These are phyloP conservation scores for Tilletia caries DNA, from an alignment of 1,284 basidiomycete species.

Conservation along the genomic window DNA sequence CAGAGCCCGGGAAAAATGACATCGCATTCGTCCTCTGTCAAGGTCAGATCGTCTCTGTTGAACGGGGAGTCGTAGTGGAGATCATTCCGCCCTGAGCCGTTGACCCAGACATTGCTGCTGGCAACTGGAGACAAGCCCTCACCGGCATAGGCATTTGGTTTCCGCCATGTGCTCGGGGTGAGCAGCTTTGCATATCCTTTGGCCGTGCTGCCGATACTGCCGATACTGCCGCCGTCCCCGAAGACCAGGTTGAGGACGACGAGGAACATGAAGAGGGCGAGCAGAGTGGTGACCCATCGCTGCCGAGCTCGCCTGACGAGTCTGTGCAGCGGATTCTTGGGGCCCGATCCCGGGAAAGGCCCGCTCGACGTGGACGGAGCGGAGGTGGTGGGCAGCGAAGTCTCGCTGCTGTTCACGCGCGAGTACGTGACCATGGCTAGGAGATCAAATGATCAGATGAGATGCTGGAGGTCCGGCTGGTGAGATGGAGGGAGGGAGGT, in stretches of 20 bases:
- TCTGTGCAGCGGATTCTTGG: not conserved
- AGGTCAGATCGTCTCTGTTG: conserved; percentile 44
- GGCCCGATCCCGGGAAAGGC: too few relatives aligned
- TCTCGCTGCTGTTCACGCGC: not conserved
- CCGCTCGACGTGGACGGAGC: not conserved
- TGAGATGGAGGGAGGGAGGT: too few relatives aligned
- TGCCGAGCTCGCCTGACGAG: not conserved
- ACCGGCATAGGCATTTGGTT: not conserved
- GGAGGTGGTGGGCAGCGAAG: not conserved
- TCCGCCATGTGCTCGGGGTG: conserved; percentile 11
- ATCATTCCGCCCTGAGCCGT: conserved; percentile 22
- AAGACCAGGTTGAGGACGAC: conserved; percentile 4
- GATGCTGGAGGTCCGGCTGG: too few relatives aligned
- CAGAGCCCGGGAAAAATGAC: conserved; percentile 45
- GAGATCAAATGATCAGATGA: not conserved
- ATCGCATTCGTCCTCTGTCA: conserved; percentile 48
- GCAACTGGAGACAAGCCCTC: not conserved
- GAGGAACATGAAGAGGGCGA: not conserved
- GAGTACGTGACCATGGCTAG: not conserved
- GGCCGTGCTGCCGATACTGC: not conserved
- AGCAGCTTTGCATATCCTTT: not conserved
- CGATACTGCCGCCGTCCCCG: not conserved
- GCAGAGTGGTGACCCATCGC: not conserved
- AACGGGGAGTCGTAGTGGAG: conserved; percentile 40
- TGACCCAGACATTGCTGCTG: conserved; percentile 23